Evolutionary conservation across 2,329 filamentous ascomycete genomes (phyloP).

Genomic region (Beauveria brongniartii): DNA sequence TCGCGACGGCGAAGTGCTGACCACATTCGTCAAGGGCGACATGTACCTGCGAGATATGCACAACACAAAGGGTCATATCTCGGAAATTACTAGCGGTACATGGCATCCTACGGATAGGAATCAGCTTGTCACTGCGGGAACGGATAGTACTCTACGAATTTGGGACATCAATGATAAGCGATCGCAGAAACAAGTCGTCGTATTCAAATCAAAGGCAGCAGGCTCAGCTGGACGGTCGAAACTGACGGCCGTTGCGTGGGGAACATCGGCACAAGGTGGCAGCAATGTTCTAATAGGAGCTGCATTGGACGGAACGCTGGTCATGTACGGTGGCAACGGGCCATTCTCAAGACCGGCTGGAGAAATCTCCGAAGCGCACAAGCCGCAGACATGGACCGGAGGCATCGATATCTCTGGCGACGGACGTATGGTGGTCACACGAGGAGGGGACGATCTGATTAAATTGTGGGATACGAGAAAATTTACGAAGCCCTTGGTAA

Average conservation of each 20-base stretch:
- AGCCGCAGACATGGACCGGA: slow-evolving; percentile 78
- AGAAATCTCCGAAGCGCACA: slow-evolving; percentile 79
- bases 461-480: slow-evolving; percentile 97
- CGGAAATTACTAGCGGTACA: slow-evolving; percentile 78
- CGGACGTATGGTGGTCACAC: slow-evolving; percentile 80
- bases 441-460: slow-evolving; percentile 85
- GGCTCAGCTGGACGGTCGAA: slow-evolving; percentile 84
- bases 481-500: slow-evolving; percentile 83
- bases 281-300: slow-evolving; percentile 72
- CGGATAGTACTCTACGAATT: slow-evolving; percentile 90
- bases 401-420: slow-evolving; percentile 87
- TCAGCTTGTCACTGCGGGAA: slow-evolving; percentile 80
- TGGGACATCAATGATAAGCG: slow-evolving; percentile 94
- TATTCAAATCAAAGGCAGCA: slow-evolving; percentile 87
- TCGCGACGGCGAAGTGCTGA: slow-evolving; percentile 77
- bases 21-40: slow-evolving; percentile 92
- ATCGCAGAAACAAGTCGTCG: slow-evolving; percentile 85
- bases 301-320: slow-evolving; percentile 79
- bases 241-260: slow-evolving; percentile 92
- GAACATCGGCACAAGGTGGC: slow-evolving; percentile 64
- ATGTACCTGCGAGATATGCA: slow-evolving; percentile 98
- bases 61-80: slow-evolving; percentile 94
- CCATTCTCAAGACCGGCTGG: slow-evolving; percentile 74
- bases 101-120: slow-evolving; percentile 89
- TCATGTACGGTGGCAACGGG: slow-evolving; percentile 87